A percentile compares a stretch with the other conserved stretches of the same genome.
These are phyloP conservation scores for Gnaphalium uliginosum DNA, from an alignment of 129 eudicot species.

Conservation along the genomic window DNA sequence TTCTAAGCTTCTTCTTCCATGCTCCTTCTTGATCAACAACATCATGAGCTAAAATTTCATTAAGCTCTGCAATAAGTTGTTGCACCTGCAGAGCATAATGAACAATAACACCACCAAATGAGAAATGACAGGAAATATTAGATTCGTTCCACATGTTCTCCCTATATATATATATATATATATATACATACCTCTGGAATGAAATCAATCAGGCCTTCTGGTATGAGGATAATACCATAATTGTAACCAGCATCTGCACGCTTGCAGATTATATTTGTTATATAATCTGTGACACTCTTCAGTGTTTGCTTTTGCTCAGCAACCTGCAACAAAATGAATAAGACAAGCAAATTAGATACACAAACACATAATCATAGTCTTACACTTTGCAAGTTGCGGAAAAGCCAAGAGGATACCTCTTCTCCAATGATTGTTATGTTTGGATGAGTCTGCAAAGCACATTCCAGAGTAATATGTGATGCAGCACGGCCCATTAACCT, in stretches of 20 bases:
- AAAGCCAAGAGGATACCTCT: slow-evolving; percentile 53
- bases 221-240: slow-evolving; percentile 90
- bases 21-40: slow-evolving; percentile 73
- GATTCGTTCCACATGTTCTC: background rate
- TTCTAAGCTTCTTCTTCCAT: slow-evolving; percentile 83
- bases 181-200: slow-evolving; percentile 77
- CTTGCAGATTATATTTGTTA: slow-evolving; percentile 76
- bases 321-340: slow-evolving; percentile 57
- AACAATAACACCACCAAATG: slow-evolving; percentile 1
- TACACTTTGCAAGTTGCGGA: background rate
- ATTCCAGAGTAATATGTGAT: slow-evolving; percentile 95
- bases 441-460: slow-evolving; percentile 99
- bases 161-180: background rate
- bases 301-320: slow-evolving; percentile 73
- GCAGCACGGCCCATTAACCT: slow-evolving; percentile 99
- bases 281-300: slow-evolving; percentile 78
- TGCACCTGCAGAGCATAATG: slow-evolving; percentile 59
- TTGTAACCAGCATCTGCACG: slow-evolving; percentile 84
- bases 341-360: background rate
- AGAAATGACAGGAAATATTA: background rate
- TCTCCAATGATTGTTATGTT: slow-evolving; percentile 92
- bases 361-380: background rate
- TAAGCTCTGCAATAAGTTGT: slow-evolving; percentile 90
- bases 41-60: slow-evolving; percentile 90
- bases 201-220: slow-evolving; percentile 96